These are phyloP conservation scores for Onygena corvina DNA, from an alignment of 2,329 filamentous ascomycete genomes.

Conservation along the genomic window DNA sequence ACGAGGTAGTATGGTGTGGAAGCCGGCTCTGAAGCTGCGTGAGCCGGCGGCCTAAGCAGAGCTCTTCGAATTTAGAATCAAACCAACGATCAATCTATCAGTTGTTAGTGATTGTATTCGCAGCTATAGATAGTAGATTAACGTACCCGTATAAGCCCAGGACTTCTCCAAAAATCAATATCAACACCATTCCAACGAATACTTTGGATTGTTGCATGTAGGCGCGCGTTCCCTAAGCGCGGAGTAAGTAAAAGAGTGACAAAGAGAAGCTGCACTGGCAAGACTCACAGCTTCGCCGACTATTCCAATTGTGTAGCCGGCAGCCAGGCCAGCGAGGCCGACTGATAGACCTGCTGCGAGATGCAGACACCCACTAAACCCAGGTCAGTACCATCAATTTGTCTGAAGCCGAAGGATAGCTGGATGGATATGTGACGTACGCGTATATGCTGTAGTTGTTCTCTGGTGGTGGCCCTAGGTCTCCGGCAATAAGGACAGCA, in stretches of 20 bases:
- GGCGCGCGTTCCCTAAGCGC: constrained; percentile 58
- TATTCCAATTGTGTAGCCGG: constrained; percentile 90
- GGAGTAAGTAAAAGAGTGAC: constrained; percentile 16
- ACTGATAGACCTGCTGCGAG: constrained; percentile 82
- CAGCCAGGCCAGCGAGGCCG: constrained; percentile 81
- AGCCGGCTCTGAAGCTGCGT: too few relatives aligned
- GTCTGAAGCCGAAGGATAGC: background rate
- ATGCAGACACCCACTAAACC: constrained; percentile 72
- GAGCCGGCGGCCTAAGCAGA: constrained; percentile 19
- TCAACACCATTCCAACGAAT: constrained; percentile 97
- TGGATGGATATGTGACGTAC: constrained; percentile 39
- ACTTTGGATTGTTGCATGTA: constrained; percentile 95
- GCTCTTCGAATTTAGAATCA: constrained; percentile 81
- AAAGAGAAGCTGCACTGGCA: background rate
- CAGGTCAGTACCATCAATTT: constrained; percentile 16
- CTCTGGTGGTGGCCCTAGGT: constrained; percentile 60
- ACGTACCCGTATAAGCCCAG: constrained; percentile 87
- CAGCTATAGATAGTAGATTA: constrained; percentile 46
- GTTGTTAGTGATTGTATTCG: constrained; percentile 11
- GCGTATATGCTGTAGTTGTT: constrained; percentile 72
- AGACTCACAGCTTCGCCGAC: constrained; percentile 71
- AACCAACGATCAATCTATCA: constrained; percentile 68
- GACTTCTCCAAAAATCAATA: constrained; percentile 96
- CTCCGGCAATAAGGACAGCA: constrained; percentile 85
- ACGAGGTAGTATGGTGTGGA: background rate